phyloP scores from a whole-genome alignment of 2,329 filamentous ascomycete species.

The Cordyceps militaris region DNA sequence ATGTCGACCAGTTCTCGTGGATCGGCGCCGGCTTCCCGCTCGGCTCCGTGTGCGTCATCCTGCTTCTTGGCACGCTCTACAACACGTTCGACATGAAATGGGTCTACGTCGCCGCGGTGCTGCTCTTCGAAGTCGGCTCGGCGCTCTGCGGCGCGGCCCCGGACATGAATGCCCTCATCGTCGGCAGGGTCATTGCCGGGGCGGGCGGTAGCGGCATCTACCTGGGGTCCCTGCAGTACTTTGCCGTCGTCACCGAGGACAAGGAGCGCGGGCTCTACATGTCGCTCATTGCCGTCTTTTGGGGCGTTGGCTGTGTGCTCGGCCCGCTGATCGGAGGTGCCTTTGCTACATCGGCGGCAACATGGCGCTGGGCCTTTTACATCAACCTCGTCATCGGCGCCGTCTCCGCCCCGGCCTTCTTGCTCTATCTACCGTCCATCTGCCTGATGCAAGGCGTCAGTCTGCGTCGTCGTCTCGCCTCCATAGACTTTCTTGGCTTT shows the following conservation, averaged over 20 bases:
- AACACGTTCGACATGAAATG: constrained; percentile 41
- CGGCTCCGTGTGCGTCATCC: too few relatives aligned
- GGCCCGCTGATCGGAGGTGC: constrained; percentile 41
- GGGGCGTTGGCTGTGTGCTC: constrained; percentile 39
- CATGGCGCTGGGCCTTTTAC: constrained; percentile 32
- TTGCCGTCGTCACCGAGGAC: constrained; percentile 21
- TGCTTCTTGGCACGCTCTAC: too few relatives aligned
- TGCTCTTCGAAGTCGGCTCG: constrained; percentile 21
- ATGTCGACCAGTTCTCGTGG: too few relatives aligned
- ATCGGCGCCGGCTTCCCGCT: too few relatives aligned
- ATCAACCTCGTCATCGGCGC: constrained; percentile 45
- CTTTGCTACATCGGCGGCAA: constrained; percentile 30
- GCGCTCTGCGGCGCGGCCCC: constrained; percentile 33
- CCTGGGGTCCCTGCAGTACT: constrained; percentile 21
- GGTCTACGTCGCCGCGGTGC: constrained; percentile 21
- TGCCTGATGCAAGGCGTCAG: too few relatives aligned
- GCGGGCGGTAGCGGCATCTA: constrained; percentile 35
- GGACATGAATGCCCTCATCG: constrained; percentile 35
- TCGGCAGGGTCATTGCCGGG: constrained; percentile 35
- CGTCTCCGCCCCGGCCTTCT: too few relatives aligned
- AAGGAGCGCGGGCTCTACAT: constrained; percentile 21
- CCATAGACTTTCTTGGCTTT: too few relatives aligned
- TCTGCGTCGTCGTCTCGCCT: too few relatives aligned
- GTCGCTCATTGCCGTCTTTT: constrained; percentile 19
- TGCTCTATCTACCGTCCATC: too few relatives aligned